Percentiles rank a stretch among this genome's conserved stretches.
Evolutionary conservation across 805 yeast species (phyloP).

Genomic region (Yamadazyma olivae): DNA sequence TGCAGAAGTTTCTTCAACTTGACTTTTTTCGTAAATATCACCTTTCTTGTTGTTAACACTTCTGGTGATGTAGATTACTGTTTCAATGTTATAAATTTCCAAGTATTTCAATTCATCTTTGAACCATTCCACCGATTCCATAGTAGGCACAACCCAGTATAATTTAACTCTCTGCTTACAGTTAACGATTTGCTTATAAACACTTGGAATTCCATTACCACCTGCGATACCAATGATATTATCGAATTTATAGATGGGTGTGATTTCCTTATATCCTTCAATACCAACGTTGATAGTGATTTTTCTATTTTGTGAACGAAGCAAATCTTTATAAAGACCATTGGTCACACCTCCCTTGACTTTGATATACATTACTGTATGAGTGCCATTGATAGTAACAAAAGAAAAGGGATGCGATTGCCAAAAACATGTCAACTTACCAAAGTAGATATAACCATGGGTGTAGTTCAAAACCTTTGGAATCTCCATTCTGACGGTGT

Average conservation of each 20-base stretch:
- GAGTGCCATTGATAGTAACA: conserved; percentile 17
- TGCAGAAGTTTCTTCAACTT: background rate
- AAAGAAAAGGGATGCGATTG: conserved; percentile 69
- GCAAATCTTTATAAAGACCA: conserved; percentile 17
- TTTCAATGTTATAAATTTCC: conserved; percentile 20
- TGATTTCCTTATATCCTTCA: conserved; percentile 37
- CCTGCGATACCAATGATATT: conserved; percentile 34
- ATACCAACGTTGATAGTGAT: conserved; percentile 28
- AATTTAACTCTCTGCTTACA: conserved; percentile 29
- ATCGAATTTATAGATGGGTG: conserved; percentile 26
- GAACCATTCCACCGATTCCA: conserved; percentile 51
- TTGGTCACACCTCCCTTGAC: conserved; percentile 34
- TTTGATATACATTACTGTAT: conserved; percentile 28
- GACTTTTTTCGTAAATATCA: too few relatives aligned
- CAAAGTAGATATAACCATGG: conserved; percentile 54
- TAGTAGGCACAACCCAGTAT: conserved; percentile 63
- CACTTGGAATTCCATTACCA: conserved; percentile 43
- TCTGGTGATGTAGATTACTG: conserved; percentile 24
- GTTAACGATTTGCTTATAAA: conserved; percentile 30
- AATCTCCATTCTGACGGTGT: conserved; percentile 46
- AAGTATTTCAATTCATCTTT: conserved; percentile 37
- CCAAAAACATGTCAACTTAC: conserved; percentile 48
- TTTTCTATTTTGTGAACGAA: conserved; percentile 14
- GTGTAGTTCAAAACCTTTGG: conserved; percentile 54
- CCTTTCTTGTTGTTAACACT: conserved; percentile 29